These are phyloP conservation scores for Pleodorina starrii DNA, from an alignment of 139 green algal genomes.

Conservation along the genomic window DNA sequence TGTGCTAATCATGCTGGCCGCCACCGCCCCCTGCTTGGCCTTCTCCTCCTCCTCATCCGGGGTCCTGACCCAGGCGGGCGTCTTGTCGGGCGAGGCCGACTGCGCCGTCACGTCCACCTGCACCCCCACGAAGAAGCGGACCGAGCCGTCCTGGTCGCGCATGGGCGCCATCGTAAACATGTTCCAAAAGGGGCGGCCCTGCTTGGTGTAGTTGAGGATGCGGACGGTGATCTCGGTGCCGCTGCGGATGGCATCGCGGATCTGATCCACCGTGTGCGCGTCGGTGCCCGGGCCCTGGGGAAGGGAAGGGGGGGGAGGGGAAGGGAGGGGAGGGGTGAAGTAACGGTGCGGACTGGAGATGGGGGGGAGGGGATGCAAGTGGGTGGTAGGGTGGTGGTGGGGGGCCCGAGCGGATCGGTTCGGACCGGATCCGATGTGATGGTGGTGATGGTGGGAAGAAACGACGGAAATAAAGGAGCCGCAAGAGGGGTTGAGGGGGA, in stretches of 20 bases:
- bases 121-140: slow-evolving; percentile 95
- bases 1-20: slow-evolving; percentile 64
- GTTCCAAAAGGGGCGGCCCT: slow-evolving; percentile 95
- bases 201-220: slow-evolving; percentile 96
- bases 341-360: no score
- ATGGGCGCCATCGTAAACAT: slow-evolving; percentile 96
- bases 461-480: no score
- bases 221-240: slow-evolving; percentile 88
- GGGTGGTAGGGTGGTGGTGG: background rate
- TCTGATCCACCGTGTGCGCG: slow-evolving; percentile 77
- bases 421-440: no score
- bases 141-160: slow-evolving; percentile 81
- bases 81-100: slow-evolving; percentile 8
- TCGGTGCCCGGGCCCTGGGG: slow-evolving; percentile 92
- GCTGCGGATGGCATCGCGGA: slow-evolving; percentile 83
- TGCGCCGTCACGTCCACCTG: slow-evolving; percentile 62
- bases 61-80: slow-evolving; percentile 48
- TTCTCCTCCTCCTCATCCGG: slow-evolving; percentile 60
- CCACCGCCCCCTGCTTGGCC: slow-evolving; percentile 57
- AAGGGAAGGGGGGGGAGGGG: slow-evolving; percentile 63
- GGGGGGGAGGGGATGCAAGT: slow-evolving; percentile 9
- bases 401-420: background rate
- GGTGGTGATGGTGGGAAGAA: no score
- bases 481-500: no score
- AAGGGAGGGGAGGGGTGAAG: background rate